These are phyloP conservation scores for Alternaria dauci DNA, from an alignment of 2,329 filamentous ascomycete genomes.

Conservation along the genomic window DNA sequence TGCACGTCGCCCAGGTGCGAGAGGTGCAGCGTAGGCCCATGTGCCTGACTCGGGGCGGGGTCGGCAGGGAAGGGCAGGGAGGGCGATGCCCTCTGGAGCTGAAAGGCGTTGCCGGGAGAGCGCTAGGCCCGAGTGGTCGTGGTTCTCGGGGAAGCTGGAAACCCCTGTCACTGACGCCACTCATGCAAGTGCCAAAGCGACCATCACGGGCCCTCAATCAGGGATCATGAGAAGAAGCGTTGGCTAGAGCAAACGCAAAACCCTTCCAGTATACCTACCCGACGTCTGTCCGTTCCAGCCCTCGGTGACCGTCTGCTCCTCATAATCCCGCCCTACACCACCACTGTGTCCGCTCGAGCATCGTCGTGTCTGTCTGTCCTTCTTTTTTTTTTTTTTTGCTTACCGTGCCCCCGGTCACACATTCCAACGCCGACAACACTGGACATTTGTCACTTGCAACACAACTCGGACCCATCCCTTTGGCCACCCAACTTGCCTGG, in stretches of 20 bases:
- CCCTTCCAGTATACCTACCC: conserved; percentile 31
- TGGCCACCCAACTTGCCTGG: conserved; percentile 8
- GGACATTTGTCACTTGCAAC: conserved; percentile 24
- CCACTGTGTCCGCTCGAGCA: conserved; percentile 10
- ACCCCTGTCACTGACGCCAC: conserved; percentile 30
- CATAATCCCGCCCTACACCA: conserved; percentile 18
- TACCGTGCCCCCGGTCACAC: conserved; percentile 11
- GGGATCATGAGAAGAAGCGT: conserved; percentile 16
- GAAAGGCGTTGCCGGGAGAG: conserved; percentile 8
- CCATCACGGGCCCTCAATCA: conserved; percentile 18
- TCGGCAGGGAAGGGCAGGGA: conserved; percentile 16
- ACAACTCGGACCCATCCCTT: conserved; percentile 12
- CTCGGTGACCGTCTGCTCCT: conserved; percentile 25
- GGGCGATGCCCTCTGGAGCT: conserved; percentile 6
- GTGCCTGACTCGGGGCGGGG: conserved; percentile 16
- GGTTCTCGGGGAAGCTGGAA: conserved; percentile 29
- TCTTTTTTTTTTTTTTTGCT: conserved; percentile 31
- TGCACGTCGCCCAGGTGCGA: background rate
- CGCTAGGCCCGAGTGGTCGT: conserved; percentile 11
- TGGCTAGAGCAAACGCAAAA: conserved; percentile 35
- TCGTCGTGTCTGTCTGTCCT: conserved; percentile 29
- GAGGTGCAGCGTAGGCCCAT: background rate
- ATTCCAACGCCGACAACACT: conserved; percentile 27
- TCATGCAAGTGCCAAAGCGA: conserved; percentile 17
- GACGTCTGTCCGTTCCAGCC: conserved; percentile 21